Percentiles rank a stretch among this genome's conserved stretches.
Conservation (phyloP, 164 flowering plant genomes). For the Sextonia rubra region DNA sequence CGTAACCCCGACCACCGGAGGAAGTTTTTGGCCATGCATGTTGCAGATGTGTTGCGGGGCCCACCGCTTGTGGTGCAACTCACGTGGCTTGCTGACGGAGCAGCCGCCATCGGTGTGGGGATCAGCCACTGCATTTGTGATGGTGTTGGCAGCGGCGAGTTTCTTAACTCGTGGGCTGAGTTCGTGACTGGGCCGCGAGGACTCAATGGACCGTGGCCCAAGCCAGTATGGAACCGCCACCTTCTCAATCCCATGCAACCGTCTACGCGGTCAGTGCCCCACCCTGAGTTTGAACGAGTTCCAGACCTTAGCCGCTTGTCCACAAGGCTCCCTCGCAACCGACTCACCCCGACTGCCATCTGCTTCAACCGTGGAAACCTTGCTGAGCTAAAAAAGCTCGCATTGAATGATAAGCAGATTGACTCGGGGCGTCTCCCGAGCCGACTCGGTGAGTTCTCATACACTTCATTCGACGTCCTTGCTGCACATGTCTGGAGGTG, state of each 20-base stretch:
- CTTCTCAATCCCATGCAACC: conserved; percentile 30
- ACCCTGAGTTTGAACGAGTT: conserved; percentile 56
- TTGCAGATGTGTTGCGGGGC: conserved; percentile 42
- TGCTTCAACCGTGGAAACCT: conserved; percentile 22
- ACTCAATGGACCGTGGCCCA: conserved; percentile 17
- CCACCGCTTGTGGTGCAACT: conserved; percentile 66
- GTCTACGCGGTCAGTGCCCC: conserved; percentile 9
- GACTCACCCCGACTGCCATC: conserved; percentile 42
- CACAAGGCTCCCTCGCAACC: conserved; percentile 31
- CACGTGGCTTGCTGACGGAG: conserved; percentile 61
- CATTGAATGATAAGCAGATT: neutral
- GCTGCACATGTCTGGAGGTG: conserved; percentile 70
- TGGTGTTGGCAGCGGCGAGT: conserved; percentile 61
- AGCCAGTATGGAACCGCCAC: conserved; percentile 55
- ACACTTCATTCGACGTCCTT: conserved; percentile 62
- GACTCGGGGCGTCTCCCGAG: neutral
- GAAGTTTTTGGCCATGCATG: conserved; percentile 42
- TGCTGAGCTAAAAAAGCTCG: conserved; percentile 32
- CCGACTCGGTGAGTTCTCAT: conserved; percentile 14
- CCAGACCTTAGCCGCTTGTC: conserved; percentile 41
- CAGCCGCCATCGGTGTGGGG: conserved; percentile 45
- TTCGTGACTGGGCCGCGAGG: conserved; percentile 25
- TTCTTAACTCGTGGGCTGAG: conserved; percentile 55
- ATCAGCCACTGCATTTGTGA: conserved; percentile 55
- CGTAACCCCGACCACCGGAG: conserved; percentile 36